Evolutionary conservation across 768 basidiomycete genomes (phyloP), one percentile per base, ranked within the genome.

Genomic region (Amanita thiersii): DNA sequence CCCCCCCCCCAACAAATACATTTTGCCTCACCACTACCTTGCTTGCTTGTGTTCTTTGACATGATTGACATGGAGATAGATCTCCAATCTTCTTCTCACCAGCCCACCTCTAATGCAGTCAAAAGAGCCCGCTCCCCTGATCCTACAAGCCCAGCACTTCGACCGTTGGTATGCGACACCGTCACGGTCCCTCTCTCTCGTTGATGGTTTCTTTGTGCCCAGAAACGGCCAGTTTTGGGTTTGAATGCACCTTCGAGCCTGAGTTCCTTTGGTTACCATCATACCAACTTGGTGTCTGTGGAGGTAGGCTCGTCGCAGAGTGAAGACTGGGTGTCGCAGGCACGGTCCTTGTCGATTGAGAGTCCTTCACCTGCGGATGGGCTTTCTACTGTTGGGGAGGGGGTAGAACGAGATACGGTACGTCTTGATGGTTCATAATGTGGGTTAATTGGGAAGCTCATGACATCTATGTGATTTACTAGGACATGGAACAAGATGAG

Each of bases 281-380:
- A 29, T 31, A 12, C 39, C 6, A 32, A 12, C 20, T n/a, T 31
- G 20, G 36, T 24, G 35, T 12, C 24, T 28, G 34, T 6, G n/a
- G n/a, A 25, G 18, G 23, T 14, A 8, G 37, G 23, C 18, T 57
- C 67, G 19, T 61, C 68, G 30, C 57, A 62, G 12, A 70, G 75
- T 6, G 85, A 86, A 44, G 84, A 87, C 52, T 88, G 83, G 86
- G 84, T 87, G 8, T 65, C 68, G 44, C 81, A 79, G 53, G 73
- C 86, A 3, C 70, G 74, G 40, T 79, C 72, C 35, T 68, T 87
- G 46, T 69, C 72, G n/a, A 81, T 87, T 15, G 70, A 73, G 40
- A 75, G 75, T 47, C 73, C 75, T 21, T n/a, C 33, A 20, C n/a
- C 35, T 6, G 11, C 33, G 12, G 42, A 36, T 36, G n/a, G 24